A percentile compares a stretch with the other conserved stretches of the same genome.
phyloP scores from a whole-genome alignment of 2,329 filamentous ascomycete genomes.

The Cytospora mali region DNA sequence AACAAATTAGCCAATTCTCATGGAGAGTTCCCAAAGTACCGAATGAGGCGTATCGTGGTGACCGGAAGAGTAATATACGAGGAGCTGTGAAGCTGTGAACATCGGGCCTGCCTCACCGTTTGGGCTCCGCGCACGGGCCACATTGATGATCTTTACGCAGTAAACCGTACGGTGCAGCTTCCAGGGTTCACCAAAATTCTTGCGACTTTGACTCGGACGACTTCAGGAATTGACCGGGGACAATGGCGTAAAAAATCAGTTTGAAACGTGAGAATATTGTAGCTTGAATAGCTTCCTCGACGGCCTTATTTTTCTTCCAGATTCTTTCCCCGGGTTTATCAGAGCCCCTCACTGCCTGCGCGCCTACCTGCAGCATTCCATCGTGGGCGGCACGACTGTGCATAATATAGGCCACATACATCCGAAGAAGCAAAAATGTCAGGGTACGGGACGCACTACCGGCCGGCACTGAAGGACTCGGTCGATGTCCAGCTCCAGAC shows the following conservation, averaged over 20 bases:
- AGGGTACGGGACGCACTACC: slow-evolving; percentile 34
- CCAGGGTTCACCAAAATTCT: background rate
- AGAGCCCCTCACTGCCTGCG: background rate
- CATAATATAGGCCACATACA: background rate
- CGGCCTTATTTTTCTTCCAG: background rate
- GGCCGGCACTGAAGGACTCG: slow-evolving; percentile 49
- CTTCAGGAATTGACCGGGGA: background rate
- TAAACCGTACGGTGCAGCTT: background rate
- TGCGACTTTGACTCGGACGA: background rate
- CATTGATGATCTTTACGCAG: background rate
- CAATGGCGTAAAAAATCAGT: slow-evolving; percentile 4
- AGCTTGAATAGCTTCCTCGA: background rate
- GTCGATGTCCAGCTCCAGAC: slow-evolving; percentile 58
- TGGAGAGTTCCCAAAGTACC: background rate
- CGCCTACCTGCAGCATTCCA: background rate
- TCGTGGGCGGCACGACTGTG: slow-evolving; percentile 25
- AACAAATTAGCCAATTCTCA: background rate
- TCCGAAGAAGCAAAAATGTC: slow-evolving; percentile 19
- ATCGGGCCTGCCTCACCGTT: background rate
- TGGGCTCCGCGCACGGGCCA: background rate
- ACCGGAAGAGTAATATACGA: background rate
- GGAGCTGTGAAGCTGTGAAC: background rate
- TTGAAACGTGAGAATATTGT: background rate
- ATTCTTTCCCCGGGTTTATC: background rate
- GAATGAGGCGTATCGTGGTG: background rate